These are phyloP conservation scores for Plasmodium cynomolgi DNA, from an alignment of 169 alveolate genomes.

Conservation along the genomic window DNA sequence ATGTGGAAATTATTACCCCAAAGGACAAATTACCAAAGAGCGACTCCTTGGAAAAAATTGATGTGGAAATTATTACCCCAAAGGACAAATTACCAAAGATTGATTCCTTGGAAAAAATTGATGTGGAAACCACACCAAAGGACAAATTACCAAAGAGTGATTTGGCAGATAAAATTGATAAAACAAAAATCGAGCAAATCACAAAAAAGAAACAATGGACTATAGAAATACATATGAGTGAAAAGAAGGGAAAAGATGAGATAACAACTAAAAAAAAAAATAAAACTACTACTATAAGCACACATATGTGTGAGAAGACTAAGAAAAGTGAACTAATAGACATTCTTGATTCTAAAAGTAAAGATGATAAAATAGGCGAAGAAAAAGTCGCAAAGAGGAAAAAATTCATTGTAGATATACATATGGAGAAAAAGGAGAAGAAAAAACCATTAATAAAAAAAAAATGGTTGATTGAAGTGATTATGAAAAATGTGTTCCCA, in stretches of 20 bases:
- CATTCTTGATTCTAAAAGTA: neutral
- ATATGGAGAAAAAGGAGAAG: neutral
- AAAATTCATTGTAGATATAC: neutral
- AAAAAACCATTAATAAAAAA: neutral
- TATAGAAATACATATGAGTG: slow-evolving; percentile 9
- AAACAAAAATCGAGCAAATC: neutral
- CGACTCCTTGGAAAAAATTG: neutral
- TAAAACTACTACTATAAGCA: neutral
- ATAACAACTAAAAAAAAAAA: neutral
- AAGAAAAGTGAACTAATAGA: neutral
- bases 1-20: neutral
- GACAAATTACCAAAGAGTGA: neutral
- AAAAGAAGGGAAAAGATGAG: neutral
- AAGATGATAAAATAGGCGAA: neutral
- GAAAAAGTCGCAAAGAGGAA: neutral
- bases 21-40: neutral
- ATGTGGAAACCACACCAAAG: neutral
- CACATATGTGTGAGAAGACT: neutral
- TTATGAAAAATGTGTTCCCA: neutral
- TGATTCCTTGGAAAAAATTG: neutral
- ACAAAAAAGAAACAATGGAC: neutral
- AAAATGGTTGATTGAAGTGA: neutral
- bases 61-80: neutral
- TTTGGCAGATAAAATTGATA: neutral
- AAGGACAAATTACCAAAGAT: neutral